These are phyloP conservation scores for Ascoidea rubescens DNA, from an alignment of 805 yeast species.

Conservation along the genomic window DNA sequence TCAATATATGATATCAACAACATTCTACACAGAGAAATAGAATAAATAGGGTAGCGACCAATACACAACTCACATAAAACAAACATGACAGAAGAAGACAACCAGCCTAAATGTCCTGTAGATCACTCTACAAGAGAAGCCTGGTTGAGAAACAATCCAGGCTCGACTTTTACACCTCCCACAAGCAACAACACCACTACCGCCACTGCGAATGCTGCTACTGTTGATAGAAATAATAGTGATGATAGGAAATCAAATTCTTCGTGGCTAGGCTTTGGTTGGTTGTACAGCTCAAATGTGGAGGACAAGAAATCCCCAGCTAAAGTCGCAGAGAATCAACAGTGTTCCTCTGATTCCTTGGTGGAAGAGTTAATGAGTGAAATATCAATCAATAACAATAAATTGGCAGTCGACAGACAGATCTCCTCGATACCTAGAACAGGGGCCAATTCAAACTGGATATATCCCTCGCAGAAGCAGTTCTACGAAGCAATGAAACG, in stretches of 20 bases:
- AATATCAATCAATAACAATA: conserved; percentile 17
- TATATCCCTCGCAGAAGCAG: conserved; percentile 91
- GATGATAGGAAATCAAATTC: background rate
- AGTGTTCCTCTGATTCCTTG: conserved; percentile 33
- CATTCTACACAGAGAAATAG: background rate
- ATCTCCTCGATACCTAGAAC: conserved; percentile 77
- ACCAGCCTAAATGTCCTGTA: conserved; percentile 33
- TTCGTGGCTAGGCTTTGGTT: background rate
- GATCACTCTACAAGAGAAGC: conserved; percentile 24
- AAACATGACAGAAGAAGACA: background rate
- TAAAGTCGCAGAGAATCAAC: conserved; percentile 13
- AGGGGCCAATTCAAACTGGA: conserved; percentile 46
- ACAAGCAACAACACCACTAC: background rate
- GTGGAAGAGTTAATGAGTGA: conserved; percentile 20
- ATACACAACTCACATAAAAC: too few species aligned
- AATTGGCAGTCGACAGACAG: conserved; percentile 60
- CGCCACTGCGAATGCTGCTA: background rate
- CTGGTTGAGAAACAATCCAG: background rate
- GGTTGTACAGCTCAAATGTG: background rate
- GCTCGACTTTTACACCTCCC: background rate
- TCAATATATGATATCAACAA: background rate
- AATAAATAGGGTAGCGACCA: too few species aligned
- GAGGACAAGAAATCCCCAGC: conserved; percentile 4
- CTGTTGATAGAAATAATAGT: background rate
- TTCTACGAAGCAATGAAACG: conserved; percentile 90